A percentile compares a stretch with the other conserved stretches of the same genome.
phyloP scores from a whole-genome alignment of 2,329 filamentous ascomycete genomes.

The Colletotrichum sojae region DNA sequence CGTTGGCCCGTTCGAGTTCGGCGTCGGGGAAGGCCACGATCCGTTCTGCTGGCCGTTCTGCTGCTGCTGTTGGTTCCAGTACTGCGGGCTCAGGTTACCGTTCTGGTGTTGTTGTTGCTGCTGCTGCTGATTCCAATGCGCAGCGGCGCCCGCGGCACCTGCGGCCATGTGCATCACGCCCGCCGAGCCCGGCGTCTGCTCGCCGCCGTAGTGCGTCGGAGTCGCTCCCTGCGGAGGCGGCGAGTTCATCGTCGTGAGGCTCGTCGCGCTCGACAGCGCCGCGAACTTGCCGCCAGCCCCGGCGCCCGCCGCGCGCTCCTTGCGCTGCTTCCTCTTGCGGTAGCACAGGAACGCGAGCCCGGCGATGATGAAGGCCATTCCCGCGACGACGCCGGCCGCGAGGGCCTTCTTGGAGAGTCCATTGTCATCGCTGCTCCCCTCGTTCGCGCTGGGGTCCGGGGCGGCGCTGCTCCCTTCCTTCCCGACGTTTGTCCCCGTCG shows the following conservation, averaged over 20 bases:
- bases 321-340: slow-evolving; percentile 22
- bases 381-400: slow-evolving; percentile 22
- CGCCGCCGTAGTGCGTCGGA: slow-evolving; percentile 24
- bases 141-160: not conserved
- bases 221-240: slow-evolving; percentile 16
- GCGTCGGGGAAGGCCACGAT: slow-evolving; percentile 31
- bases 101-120: slow-evolving; percentile 22
- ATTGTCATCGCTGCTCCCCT: not conserved
- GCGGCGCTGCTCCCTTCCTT: not conserved
- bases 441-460: not conserved
- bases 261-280: slow-evolving; percentile 35
- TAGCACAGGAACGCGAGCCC: slow-evolving; percentile 32
- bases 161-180: slow-evolving; percentile 19
- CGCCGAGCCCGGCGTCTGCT: not conserved
- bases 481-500: slow-evolving; percentile 26
- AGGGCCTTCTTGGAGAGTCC: not conserved
- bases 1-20: slow-evolving; percentile 14
- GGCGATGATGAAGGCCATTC: slow-evolving; percentile 1
- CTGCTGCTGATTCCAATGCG: slow-evolving; percentile 22
- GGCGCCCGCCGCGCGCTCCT: slow-evolving; percentile 4
- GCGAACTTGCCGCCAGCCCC: slow-evolving; percentile 31
- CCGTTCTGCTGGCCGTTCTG: slow-evolving; percentile 25
- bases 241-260: slow-evolving; percentile 35
- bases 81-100: slow-evolving; percentile 19
- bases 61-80: slow-evolving; percentile 33